Evolutionary conservation across 164 flowering plant species (phyloP).

Genomic region (Tinospora cordifolia): DNA sequence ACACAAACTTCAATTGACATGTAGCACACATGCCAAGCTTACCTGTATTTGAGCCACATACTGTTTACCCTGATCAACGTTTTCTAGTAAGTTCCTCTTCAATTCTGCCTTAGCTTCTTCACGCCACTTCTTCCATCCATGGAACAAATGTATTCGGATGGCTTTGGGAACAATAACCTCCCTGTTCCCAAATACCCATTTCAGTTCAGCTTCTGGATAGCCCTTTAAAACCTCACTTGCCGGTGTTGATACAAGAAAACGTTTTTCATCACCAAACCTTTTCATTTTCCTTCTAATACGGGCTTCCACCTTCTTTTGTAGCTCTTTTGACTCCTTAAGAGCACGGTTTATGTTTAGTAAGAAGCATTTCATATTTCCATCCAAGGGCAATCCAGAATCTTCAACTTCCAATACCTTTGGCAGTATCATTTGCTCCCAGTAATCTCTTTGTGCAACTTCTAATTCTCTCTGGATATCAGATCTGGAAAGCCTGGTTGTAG

Average conservation of each 20-base stretch:
- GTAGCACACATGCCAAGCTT: conserved; percentile 8
- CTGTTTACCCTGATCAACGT: conserved; percentile 62
- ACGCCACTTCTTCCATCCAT: conserved; percentile 95
- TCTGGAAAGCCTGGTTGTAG: conserved; percentile 46
- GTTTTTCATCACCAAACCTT: conserved; percentile 63
- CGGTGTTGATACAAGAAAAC: conserved; percentile 53
- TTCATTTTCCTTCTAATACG: conserved; percentile 52
- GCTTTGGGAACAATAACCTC: conserved; percentile 85
- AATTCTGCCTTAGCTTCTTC: conserved; percentile 74
- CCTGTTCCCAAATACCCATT: conserved; percentile 88
- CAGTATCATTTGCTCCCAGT: conserved; percentile 59
- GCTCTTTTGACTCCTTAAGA: conserved; percentile 53
- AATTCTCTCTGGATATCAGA: conserved; percentile 62
- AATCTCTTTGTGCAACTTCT: conserved; percentile 52
- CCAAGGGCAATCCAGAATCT: conserved; percentile 34
- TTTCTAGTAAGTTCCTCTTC: conserved; percentile 54
- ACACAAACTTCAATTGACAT: background rate
- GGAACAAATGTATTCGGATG: conserved; percentile 44
- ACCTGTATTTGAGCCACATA: conserved; percentile 79
- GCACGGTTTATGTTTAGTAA: conserved; percentile 42
- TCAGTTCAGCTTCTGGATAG: conserved; percentile 70
- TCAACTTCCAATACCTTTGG: conserved; percentile 56
- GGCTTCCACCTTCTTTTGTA: conserved; percentile 59
- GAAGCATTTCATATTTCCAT: conserved; percentile 42
- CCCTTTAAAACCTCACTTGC: conserved; percentile 74